Conservation (phyloP, 352 stramenopile species). For the Blastocystis sp. region DNA sequence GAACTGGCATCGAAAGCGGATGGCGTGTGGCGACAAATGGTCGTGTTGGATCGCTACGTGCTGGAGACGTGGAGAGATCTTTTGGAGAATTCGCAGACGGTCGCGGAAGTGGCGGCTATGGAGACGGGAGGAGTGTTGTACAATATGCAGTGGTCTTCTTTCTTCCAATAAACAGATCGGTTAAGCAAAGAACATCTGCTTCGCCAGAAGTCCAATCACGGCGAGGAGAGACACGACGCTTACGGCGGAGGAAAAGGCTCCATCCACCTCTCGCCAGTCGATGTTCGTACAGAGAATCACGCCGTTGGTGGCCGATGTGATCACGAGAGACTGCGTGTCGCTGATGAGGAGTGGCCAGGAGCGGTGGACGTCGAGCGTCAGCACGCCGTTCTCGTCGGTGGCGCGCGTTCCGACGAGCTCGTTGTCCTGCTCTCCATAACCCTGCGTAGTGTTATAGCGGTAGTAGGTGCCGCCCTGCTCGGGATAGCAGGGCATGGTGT, state of each 20-base stretch:
- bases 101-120: slow-evolving; percentile 22
- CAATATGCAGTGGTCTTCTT: not conserved
- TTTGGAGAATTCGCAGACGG: not conserved
- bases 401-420: slow-evolving; percentile 25
- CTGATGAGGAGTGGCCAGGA: not conserved
- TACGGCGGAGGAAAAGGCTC: slow-evolving; percentile 4
- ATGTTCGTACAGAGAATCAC: slow-evolving; percentile 43
- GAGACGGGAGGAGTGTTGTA: not conserved
- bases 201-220: not conserved
- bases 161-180: not conserved
- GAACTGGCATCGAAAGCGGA: not conserved
- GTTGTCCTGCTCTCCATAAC: slow-evolving; percentile 28
- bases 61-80: not conserved
- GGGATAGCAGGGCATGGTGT: slow-evolving; percentile 26
- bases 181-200: slow-evolving; percentile 22
- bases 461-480: slow-evolving; percentile 34
- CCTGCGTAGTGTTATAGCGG: not conserved
- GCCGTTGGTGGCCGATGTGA: not conserved
- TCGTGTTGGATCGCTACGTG: not conserved
- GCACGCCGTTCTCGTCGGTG: not conserved
- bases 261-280: slow-evolving; percentile 36
- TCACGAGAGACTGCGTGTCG: slow-evolving; percentile 13
- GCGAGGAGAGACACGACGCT: slow-evolving; percentile 6
- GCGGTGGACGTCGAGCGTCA: not conserved
- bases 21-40: not conserved